Percentiles rank a stretch among this genome's conserved stretches.
Evolutionary conservation across 1,139 yeast genomes (phyloP).

Genomic region (Lodderomyces jiufengensis): DNA sequence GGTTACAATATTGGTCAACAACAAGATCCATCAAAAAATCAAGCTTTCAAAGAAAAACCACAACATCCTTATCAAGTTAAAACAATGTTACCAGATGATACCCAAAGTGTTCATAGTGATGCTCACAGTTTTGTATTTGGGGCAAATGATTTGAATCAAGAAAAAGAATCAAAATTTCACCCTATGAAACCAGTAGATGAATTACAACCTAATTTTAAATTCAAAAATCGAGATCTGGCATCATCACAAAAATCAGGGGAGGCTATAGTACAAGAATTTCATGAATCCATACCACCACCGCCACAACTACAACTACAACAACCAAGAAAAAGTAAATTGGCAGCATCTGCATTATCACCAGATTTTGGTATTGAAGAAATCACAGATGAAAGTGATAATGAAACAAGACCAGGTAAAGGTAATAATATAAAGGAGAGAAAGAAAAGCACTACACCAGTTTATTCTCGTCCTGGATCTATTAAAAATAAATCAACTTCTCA

Average conservation of each 20-base stretch:
- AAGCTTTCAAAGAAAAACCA: not conserved
- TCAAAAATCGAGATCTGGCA: slow-evolving; percentile 5
- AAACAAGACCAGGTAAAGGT: slow-evolving; percentile 12
- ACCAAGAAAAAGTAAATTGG: slow-evolving; percentile 3
- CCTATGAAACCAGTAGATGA: slow-evolving; percentile 4
- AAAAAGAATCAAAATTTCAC: not conserved
- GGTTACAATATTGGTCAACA: not conserved
- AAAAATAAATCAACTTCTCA: too few relatives aligned
- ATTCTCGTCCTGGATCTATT: too few relatives aligned
- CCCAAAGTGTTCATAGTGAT: slow-evolving; percentile 17
- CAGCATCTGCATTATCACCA: slow-evolving; percentile 17
- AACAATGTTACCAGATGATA: slow-evolving; percentile 8
- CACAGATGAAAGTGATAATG: slow-evolving; percentile 29
- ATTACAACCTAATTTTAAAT: slow-evolving; percentile 3
- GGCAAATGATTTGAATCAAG: not conserved
- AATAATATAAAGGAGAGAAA: not conserved
- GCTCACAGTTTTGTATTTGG: slow-evolving; percentile 33
- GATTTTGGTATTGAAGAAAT: slow-evolving; percentile 43
- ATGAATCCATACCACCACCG: slow-evolving; percentile 11
- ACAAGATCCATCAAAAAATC: not conserved
- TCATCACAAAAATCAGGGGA: slow-evolving; percentile 8
- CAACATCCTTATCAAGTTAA: slow-evolving; percentile 19
- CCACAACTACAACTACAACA: too few relatives aligned
- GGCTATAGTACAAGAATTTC: slow-evolving; percentile 13
- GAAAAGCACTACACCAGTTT: too few relatives aligned